phyloP scores from a whole-genome alignment of 306 rosid genomes.

The Quercus rubra region DNA sequence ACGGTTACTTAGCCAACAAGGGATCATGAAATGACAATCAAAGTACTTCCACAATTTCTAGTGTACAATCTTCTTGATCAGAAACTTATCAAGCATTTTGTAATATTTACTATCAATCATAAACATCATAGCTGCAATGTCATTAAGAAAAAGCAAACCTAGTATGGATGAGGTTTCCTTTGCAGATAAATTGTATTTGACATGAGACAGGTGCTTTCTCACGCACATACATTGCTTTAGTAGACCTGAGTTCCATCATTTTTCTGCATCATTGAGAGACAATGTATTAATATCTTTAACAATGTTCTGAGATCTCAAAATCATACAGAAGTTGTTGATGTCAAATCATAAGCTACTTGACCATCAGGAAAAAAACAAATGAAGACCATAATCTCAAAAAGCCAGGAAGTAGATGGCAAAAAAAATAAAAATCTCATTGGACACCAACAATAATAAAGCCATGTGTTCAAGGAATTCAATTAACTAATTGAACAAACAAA shows the following conservation, averaged over 20 bases:
- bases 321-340: not conserved
- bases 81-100: conserved; percentile 11
- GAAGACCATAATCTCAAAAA: not conserved
- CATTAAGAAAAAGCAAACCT: conserved; percentile 24
- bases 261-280: conserved; percentile 27
- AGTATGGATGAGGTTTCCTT: conserved; percentile 41
- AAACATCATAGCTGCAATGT: not conserved
- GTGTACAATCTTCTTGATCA: not conserved
- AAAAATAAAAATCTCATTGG: not conserved
- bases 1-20: not conserved
- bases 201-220: conserved; percentile 38
- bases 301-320: not conserved
- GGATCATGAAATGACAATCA: not conserved
- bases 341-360: not conserved
- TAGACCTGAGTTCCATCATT: conserved; percentile 41
- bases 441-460: not conserved
- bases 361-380: not conserved
- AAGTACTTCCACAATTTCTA: not conserved
- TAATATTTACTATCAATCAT: not conserved
- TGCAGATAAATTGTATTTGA: conserved; percentile 51
- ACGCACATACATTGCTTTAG: conserved; percentile 43
- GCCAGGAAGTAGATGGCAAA: too few species aligned
- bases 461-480: not conserved
- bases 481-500: not conserved
- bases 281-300: not conserved